Evolutionary conservation across 2,329 filamentous ascomycete species (phyloP), one percentile per base, ranked within the genome.

Genomic region (Alternaria conjuncta): DNA sequence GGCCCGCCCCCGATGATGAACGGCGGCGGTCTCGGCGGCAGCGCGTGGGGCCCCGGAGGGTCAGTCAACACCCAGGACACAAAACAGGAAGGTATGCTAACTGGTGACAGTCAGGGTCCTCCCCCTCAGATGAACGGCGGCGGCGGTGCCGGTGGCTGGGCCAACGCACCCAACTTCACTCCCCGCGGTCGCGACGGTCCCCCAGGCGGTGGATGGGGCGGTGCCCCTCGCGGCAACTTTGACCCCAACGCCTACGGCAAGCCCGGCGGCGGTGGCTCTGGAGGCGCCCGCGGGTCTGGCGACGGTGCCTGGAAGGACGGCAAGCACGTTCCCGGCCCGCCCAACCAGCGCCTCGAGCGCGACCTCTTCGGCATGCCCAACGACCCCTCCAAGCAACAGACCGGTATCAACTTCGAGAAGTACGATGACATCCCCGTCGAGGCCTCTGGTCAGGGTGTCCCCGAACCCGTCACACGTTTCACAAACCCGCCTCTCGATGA

Each of bases 401-500:
- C 94, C 32, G 96, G 96, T 83, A 98, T 99, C 91, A 99, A 99
- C 88, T 99, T 99, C 81, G 91, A 97, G 86, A 99, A 99, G 87
- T 99, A 99, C 84, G 96, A 99, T 79, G 96, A 99, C 82, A 99
- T 99, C 71, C 96, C 96, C 59, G 96, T 99, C 70, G 96, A 98
- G 84, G 96, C 96, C 68, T 97, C 95, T 64, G 96, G 96, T 65
- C 90, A 93, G 57, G 89, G 97, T 78, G 94, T 98, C 57, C 96
- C 96, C 49, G 96, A 98, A 78, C 92, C 95, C 44, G 93, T 97
- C 71, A 90, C 90, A 71, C 87, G 89, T 66, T 99, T 99, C 88
- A 93, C 89, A 79, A 97, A 96, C 83, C 96, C 96, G 71, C 96
- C 96, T 76, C 88, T 99, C 72, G 96, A 99, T 78, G 92, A 97